phyloP scores from a whole-genome alignment of 2,329 filamentous ascomycete genomes.

The Lachnellula occidentalis region DNA sequence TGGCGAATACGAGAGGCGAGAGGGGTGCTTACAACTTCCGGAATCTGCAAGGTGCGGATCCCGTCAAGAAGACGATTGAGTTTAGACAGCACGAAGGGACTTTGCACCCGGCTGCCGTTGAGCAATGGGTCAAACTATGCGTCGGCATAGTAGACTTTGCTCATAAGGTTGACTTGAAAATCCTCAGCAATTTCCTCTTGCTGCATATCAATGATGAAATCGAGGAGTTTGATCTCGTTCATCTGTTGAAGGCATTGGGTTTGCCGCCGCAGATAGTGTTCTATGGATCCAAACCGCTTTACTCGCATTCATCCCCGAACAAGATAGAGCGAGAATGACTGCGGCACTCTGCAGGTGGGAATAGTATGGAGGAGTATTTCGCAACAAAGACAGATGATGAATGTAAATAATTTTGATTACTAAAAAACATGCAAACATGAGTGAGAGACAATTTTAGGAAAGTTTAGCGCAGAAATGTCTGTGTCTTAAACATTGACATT shows the following conservation, averaged over 20 bases:
- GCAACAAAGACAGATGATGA: too few species aligned
- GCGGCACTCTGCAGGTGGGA: too few species aligned
- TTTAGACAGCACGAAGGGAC: slow-evolving; percentile 22
- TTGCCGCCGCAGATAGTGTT: background rate
- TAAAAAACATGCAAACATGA: too few species aligned
- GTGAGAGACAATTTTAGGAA: too few species aligned
- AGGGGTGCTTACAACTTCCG: background rate
- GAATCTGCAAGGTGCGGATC: background rate
- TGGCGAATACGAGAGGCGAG: background rate
- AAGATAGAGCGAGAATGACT: too few species aligned
- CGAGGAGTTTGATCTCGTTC: background rate
- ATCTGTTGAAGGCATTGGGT: background rate
- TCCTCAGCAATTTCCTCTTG: background rate
- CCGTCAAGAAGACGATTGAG: slow-evolving; percentile 17
- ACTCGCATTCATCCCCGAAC: too few species aligned
- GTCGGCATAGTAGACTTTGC: slow-evolving; percentile 13
- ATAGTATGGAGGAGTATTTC: too few species aligned
- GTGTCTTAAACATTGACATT: too few species aligned
- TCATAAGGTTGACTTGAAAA: background rate
- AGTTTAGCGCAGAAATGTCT: too few species aligned
- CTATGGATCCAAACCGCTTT: background rate
- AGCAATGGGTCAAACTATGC: slow-evolving; percentile 15
- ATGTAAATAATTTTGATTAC: too few species aligned
- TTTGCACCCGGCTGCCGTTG: slow-evolving; percentile 7
- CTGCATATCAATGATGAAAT: background rate